Evolutionary conservation across 78 protist species (phyloP).

Genomic region (Chrysochromulina tobinii): DNA sequence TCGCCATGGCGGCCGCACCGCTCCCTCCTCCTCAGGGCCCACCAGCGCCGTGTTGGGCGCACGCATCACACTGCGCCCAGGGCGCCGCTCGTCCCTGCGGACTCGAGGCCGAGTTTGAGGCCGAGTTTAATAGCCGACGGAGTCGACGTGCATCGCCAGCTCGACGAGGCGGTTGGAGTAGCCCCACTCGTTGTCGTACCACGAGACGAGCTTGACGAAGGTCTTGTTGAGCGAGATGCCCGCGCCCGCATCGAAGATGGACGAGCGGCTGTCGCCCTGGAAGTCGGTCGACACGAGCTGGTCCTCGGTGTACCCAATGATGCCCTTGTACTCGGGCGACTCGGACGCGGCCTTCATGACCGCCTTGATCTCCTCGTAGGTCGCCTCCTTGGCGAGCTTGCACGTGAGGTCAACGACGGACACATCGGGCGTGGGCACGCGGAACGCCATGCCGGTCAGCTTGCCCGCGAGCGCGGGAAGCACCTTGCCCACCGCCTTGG

Average conservation of each 20-base stretch:
- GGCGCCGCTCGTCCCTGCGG: too few relatives aligned
- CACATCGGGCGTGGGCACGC: slow-evolving; percentile 98
- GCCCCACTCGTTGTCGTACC: slow-evolving; percentile 99
- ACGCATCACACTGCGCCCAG: too few relatives aligned
- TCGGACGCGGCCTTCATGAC: slow-evolving; percentile 60
- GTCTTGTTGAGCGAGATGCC: slow-evolving; percentile 90
- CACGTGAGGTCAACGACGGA: slow-evolving; percentile 98
- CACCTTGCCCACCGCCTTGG: slow-evolving; percentile 97
- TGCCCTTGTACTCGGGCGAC: slow-evolving; percentile 71
- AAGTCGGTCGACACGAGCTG: slow-evolving; percentile 96
- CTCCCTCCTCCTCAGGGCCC: too few relatives aligned
- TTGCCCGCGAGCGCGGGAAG: slow-evolving; percentile 93
- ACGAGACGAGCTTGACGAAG: slow-evolving; percentile 97
- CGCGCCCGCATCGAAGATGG: slow-evolving; percentile 95
- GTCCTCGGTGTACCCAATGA: slow-evolving; percentile 96
- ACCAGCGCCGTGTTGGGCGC: too few relatives aligned
- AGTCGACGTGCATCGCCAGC: slow-evolving; percentile 73
- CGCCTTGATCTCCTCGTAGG: slow-evolving; percentile 80
- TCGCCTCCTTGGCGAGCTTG: slow-evolving; percentile 79
- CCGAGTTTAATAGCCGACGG: neutral
- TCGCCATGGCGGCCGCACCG: too few relatives aligned
- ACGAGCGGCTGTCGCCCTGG: slow-evolving; percentile 82
- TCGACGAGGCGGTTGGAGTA: slow-evolving; percentile 95
- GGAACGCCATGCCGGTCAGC: slow-evolving; percentile 99
- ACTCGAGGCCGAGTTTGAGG: too few relatives aligned